Percentiles rank a stretch among this genome's conserved stretches.
Conservation (phyloP, 306 rosid species). For the Rosa multiflora region DNA sequence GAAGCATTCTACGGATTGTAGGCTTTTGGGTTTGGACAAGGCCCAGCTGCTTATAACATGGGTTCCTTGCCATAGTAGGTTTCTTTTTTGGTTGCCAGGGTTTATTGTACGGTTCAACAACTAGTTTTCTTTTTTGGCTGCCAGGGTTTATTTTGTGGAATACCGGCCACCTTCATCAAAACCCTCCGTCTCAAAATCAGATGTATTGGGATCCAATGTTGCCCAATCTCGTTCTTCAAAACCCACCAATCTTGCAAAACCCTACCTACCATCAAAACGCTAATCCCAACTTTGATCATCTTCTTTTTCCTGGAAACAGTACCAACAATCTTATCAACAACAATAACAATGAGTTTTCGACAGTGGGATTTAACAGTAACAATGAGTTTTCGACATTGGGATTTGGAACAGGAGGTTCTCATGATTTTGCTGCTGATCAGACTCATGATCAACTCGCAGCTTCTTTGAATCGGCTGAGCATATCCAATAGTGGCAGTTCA, state of each 20-base stretch:
- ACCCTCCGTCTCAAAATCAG: not conserved
- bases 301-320: not conserved
- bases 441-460: not conserved
- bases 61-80: no score
- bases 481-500: not conserved
- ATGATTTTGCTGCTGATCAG: not conserved
- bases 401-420: not conserved
- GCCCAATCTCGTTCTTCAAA: not conserved
- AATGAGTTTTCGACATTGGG: not conserved
- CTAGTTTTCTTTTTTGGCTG: no score
- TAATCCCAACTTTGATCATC: not conserved
- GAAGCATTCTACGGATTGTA: no score
- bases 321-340: not conserved
- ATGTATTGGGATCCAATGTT: conserved; percentile 10
- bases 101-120: no score
- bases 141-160: no score
- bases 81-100: no score
- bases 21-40: no score
- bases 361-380: not conserved
- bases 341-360: not conserved
- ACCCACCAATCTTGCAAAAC: not conserved
- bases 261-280: not conserved
- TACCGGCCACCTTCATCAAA: no score
- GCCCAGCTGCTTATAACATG: no score
- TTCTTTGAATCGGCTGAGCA: not conserved